Evolutionary conservation across 2,329 filamentous ascomycete genomes (phyloP).

Genomic region (Aspergillus sp.): DNA sequence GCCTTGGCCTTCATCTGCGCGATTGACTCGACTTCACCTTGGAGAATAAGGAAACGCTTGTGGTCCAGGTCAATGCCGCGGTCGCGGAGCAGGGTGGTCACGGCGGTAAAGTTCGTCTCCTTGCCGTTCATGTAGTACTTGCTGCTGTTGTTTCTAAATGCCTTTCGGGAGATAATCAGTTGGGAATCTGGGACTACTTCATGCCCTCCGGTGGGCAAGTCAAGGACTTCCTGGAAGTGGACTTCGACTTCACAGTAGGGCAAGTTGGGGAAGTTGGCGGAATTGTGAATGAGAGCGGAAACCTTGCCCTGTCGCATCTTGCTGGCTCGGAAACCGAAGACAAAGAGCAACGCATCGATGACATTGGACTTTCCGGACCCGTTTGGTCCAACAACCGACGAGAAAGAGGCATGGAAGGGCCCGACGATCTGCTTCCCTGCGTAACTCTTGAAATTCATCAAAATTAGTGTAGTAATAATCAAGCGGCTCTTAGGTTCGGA

Average conservation of each 20-base stretch:
- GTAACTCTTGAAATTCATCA: conserved; percentile 99
- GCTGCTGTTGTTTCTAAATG: conserved; percentile 97
- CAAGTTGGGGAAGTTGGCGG: conserved; percentile 79
- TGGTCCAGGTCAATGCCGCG: conserved; percentile 94
- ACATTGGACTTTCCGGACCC: conserved; percentile 99
- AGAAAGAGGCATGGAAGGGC: conserved; percentile 95
- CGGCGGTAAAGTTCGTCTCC: conserved; percentile 86
- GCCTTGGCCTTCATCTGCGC: conserved; percentile 99
- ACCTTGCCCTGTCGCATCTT: conserved; percentile 99
- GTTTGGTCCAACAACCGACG: conserved; percentile 95
- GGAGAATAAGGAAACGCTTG: conserved; percentile 95
- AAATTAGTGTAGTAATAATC: conserved; percentile 86
- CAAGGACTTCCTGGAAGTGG: conserved; percentile 93
- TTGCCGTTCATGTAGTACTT: conserved; percentile 96
- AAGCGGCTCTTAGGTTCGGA: conserved; percentile 79
- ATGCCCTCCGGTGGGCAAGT: conserved; percentile 73
- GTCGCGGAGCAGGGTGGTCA: conserved; percentile 82
- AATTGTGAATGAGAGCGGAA: conserved; percentile 96
- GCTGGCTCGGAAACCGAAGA: conserved; percentile 98
- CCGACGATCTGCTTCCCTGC: conserved; percentile 93
- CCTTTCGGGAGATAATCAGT: conserved; percentile 83
- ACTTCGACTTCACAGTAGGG: conserved; percentile 95
- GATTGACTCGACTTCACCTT: conserved; percentile 97
- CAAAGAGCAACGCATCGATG: conserved; percentile 95
- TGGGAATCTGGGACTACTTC: conserved; percentile 81